Evolutionary conservation across 2,329 filamentous ascomycete genomes (phyloP), one percentile per base, ranked within the genome.

Genomic region (Coniochaeta sp.): DNA sequence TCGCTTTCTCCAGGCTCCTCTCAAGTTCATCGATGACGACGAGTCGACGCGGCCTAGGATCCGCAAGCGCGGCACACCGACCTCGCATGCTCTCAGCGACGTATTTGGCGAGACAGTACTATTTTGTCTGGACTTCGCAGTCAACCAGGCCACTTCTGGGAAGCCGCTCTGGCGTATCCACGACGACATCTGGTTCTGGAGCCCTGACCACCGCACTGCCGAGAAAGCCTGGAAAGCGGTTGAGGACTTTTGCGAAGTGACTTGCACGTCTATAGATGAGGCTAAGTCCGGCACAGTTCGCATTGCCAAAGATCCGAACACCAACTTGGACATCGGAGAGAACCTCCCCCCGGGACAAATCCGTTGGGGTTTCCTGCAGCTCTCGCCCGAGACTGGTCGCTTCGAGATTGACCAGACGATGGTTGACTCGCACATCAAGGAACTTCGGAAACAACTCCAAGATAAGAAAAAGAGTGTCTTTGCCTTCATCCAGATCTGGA

Each of bases 101-200:
- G 73, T 81, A 14, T 77, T 87, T 44, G 80, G 82, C 5, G 85
- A 88, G 69, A 69, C 76, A 0, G 71, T 87, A 24, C 73, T 89
- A 0, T 88, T 87, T 67, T 83, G 80, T 63, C 77, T 88, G 66
- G 85, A 88, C 65, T 86, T 82, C 64, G 78, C 83, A 0, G 79
- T 88, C 61, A 87, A 87, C 62, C 78, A 80, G 62, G 81, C 83
- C 0, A 65, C 75, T 16, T n/a, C n/a, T n/a, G 83, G 83, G 0
- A 72, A 74, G 1, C 75, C 78, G 26, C 72, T 88, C 36, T 85
- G 85, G 64, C 80, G 85, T 8, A 73, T 87, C 44, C 82, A 87
- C 63, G 85, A 88, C 65, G 85, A 88, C 67, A 79, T 87, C 62
- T 88, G 84, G 84, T 81, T 87, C 62, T 87, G 83, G 82, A 81